These are phyloP conservation scores for Pichiaceae sp. DNA, from an alignment of 1,139 yeast species.

Conservation along the genomic window DNA sequence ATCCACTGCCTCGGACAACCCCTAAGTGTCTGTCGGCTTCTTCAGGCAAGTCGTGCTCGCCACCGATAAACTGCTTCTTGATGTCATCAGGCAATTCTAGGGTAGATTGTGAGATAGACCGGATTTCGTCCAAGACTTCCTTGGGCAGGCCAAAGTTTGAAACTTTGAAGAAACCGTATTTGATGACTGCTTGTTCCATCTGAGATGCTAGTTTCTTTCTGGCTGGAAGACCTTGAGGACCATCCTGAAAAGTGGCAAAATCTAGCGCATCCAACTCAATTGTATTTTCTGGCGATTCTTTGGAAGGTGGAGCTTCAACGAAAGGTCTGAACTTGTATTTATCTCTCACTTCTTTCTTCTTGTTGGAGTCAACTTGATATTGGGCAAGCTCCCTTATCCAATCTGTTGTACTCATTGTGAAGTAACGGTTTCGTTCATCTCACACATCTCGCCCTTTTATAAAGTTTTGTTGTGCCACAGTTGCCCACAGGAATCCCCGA, in stretches of 20 bases:
- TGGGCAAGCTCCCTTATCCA: background rate
- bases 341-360: conserved; percentile 7
- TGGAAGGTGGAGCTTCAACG: conserved; percentile 10
- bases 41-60: conserved; percentile 24
- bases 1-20: conserved; percentile 39
- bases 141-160: conserved; percentile 29
- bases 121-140: conserved; percentile 25
- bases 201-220: conserved; percentile 26
- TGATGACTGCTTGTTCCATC: conserved; percentile 30
- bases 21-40: conserved; percentile 26
- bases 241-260: conserved; percentile 25
- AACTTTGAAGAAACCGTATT: conserved; percentile 38
- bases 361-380: background rate
- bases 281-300: conserved; percentile 28
- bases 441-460: too few relatives aligned
- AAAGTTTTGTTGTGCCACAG: too few relatives aligned
- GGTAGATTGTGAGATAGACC: conserved; percentile 28
- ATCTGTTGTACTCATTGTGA: too few relatives aligned
- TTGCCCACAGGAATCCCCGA: too few relatives aligned
- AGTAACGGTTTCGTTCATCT: too few relatives aligned
- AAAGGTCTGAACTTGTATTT: conserved; percentile 13
- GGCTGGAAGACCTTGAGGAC: conserved; percentile 8
- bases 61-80: conserved; percentile 32
- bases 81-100: conserved; percentile 34
- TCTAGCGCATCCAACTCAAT: conserved; percentile 30